Evolutionary conservation across 257 asterid species (phyloP).

Genomic region (Craterostigma plantagineum): DNA sequence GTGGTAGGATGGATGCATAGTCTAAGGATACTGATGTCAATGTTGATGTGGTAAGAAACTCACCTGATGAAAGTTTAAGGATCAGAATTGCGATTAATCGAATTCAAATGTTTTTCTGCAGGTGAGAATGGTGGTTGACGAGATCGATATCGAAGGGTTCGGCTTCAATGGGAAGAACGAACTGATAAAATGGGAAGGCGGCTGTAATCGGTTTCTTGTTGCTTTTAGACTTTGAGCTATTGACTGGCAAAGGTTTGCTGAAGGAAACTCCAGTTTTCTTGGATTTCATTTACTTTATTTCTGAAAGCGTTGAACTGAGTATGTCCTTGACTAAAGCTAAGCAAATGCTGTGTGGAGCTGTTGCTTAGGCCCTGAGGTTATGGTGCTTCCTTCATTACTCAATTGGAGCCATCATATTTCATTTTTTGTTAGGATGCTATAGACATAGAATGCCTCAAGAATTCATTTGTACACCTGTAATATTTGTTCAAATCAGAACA

Average conservation of each 20-base stretch:
- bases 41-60: slow-evolving; percentile 62
- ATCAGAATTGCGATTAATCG: neutral
- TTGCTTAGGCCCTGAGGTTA: too few relatives aligned
- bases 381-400: too few relatives aligned
- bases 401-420: too few relatives aligned
- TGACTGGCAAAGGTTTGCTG: slow-evolving; percentile 84
- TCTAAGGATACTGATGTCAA: slow-evolving; percentile 72
- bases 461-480: too few relatives aligned
- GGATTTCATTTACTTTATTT: slow-evolving; percentile 76
- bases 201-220: slow-evolving; percentile 71
- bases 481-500: too few relatives aligned
- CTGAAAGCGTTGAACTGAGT: slow-evolving; percentile 7
- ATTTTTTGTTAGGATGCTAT: too few relatives aligned
- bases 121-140: slow-evolving; percentile 84
- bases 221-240: slow-evolving; percentile 77
- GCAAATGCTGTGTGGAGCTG: too few relatives aligned
- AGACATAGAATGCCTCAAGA: too few relatives aligned
- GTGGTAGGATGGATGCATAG: slow-evolving; percentile 79
- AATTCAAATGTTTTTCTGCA: slow-evolving; percentile 5
- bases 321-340: too few relatives aligned
- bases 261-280: slow-evolving; percentile 93
- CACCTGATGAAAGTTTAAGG: neutral
- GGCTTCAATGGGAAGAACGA: slow-evolving; percentile 74
- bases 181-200: slow-evolving; percentile 78
- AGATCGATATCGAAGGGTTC: slow-evolving; percentile 41